A percentile compares a stretch with the other conserved stretches of the same genome.
Evolutionary conservation across 192 early-diverging fungal genomes (phyloP).

Genomic region (Entomortierella lignicola): DNA sequence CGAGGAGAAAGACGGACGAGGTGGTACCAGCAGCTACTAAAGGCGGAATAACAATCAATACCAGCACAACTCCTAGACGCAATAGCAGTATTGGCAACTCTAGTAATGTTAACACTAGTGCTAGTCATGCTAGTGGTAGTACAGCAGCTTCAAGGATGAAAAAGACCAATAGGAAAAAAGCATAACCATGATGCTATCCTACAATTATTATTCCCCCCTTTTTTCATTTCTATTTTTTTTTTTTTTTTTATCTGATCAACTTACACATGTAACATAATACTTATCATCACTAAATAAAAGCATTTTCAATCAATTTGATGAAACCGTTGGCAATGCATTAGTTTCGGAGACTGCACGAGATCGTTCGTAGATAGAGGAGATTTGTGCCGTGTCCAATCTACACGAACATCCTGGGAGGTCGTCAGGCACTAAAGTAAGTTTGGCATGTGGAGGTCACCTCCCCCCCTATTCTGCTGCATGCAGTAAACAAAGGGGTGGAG

Average conservation of each 20-base stretch:
- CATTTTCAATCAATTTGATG: neutral
- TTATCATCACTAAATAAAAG: neutral
- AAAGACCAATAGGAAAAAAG: conserved; percentile 22
- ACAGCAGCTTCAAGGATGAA: conserved; percentile 6
- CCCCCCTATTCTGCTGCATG: neutral
- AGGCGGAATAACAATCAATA: conserved; percentile 21
- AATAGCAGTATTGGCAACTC: neutral
- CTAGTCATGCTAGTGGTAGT: neutral
- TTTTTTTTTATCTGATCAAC: neutral
- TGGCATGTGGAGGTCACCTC: neutral
- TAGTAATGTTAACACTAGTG: conserved; percentile 2
- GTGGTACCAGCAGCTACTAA: conserved; percentile 1
- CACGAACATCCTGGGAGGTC: too few relatives aligned
- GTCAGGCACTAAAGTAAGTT: neutral
- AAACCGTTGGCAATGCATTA: too few relatives aligned
- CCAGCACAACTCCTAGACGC: conserved; percentile 7
- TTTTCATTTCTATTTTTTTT: neutral
- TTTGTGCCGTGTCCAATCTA: too few relatives aligned
- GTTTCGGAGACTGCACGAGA: too few relatives aligned
- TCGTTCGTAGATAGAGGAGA: too few relatives aligned
- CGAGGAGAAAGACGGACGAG: neutral
- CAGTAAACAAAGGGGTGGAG: neutral
- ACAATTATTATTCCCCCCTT: too few relatives aligned
- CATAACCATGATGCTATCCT: neutral
- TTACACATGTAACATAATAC: neutral